Evolutionary conservation across 345 rosid species (phyloP).

Genomic region (Pistacia vera): DNA sequence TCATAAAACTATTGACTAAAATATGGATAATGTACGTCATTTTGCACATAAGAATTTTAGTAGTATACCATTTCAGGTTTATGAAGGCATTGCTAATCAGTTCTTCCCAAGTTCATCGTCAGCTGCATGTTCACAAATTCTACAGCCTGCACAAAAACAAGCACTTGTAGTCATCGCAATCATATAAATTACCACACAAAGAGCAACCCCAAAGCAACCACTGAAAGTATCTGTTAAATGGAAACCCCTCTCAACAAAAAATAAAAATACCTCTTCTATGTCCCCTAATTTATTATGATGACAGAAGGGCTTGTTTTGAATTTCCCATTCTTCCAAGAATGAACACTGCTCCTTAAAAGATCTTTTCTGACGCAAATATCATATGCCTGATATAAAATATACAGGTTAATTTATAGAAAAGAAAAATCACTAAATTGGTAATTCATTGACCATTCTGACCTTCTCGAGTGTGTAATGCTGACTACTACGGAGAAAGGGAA

Average conservation of each 20-base stretch:
- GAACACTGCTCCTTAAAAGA: slow-evolving; percentile 91
- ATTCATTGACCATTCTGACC: slow-evolving; percentile 51
- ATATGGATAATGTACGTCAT: not conserved
- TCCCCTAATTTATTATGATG: slow-evolving; percentile 88
- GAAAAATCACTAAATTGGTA: slow-evolving; percentile 15
- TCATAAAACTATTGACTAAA: not conserved
- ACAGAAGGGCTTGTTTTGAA: slow-evolving; percentile 84
- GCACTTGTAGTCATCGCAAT: slow-evolving; percentile 15
- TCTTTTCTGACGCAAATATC: slow-evolving; percentile 79
- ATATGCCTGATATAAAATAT: slow-evolving; percentile 68
- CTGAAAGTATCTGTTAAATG: not conserved
- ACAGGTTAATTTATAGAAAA: slow-evolving; percentile 34
- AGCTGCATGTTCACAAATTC: slow-evolving; percentile 95
- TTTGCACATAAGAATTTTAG: slow-evolving; percentile 1
- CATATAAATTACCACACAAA: slow-evolving; percentile 10
- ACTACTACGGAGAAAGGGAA: slow-evolving; percentile 96
- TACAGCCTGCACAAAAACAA: slow-evolving; percentile 76
- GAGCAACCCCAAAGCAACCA: slow-evolving; percentile 14
- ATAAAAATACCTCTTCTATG: slow-evolving; percentile 79
- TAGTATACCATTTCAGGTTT: slow-evolving; percentile 94
- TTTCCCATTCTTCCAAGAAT: slow-evolving; percentile 99
- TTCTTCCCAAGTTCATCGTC: slow-evolving; percentile 99
- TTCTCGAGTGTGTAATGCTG: slow-evolving; percentile 96
- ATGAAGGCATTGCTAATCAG: slow-evolving; percentile 89
- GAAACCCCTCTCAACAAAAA: slow-evolving; percentile 11